Percentiles rank a stretch among this genome's conserved stretches.
Evolutionary conservation across 768 basidiomycete genomes (phyloP).

Genomic region (Termitomyces sp.): DNA sequence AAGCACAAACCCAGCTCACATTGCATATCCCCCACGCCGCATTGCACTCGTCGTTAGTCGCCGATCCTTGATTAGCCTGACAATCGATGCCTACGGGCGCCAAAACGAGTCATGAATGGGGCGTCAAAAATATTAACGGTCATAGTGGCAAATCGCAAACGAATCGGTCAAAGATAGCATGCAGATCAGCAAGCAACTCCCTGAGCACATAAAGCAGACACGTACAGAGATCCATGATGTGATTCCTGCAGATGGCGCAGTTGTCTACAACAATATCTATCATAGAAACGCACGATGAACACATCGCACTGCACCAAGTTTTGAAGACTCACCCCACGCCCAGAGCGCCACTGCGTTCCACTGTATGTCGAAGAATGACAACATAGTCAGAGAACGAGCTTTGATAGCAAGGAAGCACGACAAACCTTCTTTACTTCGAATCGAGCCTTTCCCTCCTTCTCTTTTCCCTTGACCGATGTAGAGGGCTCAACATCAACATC

Average conservation of each 20-base stretch:
- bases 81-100: constrained; percentile 86
- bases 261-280: constrained; percentile 98
- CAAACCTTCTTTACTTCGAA: constrained; percentile 99
- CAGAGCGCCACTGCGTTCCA: constrained; percentile 99
- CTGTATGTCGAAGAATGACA: constrained; percentile 33
- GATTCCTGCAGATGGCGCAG: constrained; percentile 99
- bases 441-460: constrained; percentile 68
- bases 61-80: constrained; percentile 97
- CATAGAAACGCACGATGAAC: not conserved
- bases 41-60: constrained; percentile 94
- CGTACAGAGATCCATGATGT: constrained; percentile 99
- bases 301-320: not conserved
- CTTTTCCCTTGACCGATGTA: constrained; percentile 39
- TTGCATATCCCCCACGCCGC: constrained; percentile 99
- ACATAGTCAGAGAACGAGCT: constrained; percentile 4
- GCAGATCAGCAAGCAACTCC: not conserved
- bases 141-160: not conserved
- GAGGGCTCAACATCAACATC: constrained; percentile 56
- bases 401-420: constrained; percentile 7
- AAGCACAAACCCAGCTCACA: constrained; percentile 39
- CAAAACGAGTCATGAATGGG: not conserved
- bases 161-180: too few relatives aligned
- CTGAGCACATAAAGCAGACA: constrained; percentile 4
- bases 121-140: not conserved
- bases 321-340: constrained; percentile 78